Conservation (phyloP, 768 basidiomycete genomes). For the Gloeostereum incarnatum region DNA sequence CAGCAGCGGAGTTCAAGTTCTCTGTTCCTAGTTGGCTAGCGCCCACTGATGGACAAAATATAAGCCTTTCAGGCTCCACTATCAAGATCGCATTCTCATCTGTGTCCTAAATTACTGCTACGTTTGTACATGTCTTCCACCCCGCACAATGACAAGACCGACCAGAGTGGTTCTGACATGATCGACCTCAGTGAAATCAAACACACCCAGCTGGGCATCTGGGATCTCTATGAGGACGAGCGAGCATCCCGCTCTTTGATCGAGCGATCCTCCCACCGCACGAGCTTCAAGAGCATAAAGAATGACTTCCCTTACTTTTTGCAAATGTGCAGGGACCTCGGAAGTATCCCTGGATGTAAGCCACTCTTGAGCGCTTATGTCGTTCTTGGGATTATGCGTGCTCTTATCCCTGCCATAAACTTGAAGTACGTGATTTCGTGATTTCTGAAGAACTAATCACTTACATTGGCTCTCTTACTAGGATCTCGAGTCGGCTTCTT, state of each 20-base stretch:
- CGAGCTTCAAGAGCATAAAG: neutral
- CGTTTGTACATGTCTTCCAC: too few relatives aligned
- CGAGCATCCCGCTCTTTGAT: neutral
- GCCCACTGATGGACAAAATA: too few relatives aligned
- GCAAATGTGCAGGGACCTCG: neutral
- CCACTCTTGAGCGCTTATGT: neutral
- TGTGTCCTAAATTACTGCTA: too few relatives aligned
- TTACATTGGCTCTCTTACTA: too few relatives aligned
- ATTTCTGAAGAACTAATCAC: too few relatives aligned
- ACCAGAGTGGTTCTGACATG: too few relatives aligned
- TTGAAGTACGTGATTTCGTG: neutral
- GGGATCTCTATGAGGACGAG: slow-evolving; percentile 41
- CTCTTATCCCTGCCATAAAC: neutral
- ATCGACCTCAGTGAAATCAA: slow-evolving; percentile 19
- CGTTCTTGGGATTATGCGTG: neutral
- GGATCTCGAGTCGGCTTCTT: too few relatives aligned
- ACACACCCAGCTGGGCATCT: slow-evolving; percentile 35
- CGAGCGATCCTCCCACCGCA: neutral
- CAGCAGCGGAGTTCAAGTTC: too few relatives aligned
- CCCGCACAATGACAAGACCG: too few relatives aligned
- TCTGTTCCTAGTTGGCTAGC: too few relatives aligned
- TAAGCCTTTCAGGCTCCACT: too few relatives aligned
- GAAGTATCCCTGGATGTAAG: neutral
- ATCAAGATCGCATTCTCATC: too few relatives aligned
- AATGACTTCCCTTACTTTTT: neutral